Percentiles rank a stretch among this genome's conserved stretches.
Conservation (phyloP, 495 filamentous ascomycete species). For the Coniosporium apollinis region DNA sequence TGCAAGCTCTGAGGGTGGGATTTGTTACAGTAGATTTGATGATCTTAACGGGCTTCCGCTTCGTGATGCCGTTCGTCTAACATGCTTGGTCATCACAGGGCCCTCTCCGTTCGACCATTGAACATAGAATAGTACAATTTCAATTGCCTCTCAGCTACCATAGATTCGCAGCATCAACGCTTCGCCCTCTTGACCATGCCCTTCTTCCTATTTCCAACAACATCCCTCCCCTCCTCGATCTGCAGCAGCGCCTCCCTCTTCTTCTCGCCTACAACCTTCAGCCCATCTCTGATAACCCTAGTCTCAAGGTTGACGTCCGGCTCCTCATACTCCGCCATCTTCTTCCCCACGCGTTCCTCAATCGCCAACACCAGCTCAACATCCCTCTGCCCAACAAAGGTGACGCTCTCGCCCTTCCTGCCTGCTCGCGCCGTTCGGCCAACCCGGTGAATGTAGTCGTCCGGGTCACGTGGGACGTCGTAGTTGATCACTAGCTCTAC, state of each 20-base stretch:
- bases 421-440: slow-evolving; percentile 91
- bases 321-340: slow-evolving; percentile 71
- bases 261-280: slow-evolving; percentile 82
- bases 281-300: slow-evolving; percentile 58
- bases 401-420: slow-evolving; percentile 61
- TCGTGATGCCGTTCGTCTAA: no score
- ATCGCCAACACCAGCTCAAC: slow-evolving; percentile 75
- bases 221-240: slow-evolving; percentile 83
- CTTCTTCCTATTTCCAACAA: slow-evolving; percentile 55
- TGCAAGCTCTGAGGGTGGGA: no score
- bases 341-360: slow-evolving; percentile 60
- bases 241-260: slow-evolving; percentile 78
- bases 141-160: no score
- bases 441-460: slow-evolving; percentile 94
- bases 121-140: no score
- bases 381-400: slow-evolving; percentile 82
- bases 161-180: slow-evolving; percentile 9
- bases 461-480: slow-evolving; percentile 85
- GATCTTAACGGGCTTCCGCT: no score
- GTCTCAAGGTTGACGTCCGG: slow-evolving; percentile 83
- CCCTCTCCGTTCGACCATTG: no score
- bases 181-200: slow-evolving; percentile 34
- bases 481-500: slow-evolving; percentile 87
- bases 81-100: no score
- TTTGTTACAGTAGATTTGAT: no score